Base-by-base conservation (phyloP, 106 monocot genomes). In the Triglochin maritima region DNA sequence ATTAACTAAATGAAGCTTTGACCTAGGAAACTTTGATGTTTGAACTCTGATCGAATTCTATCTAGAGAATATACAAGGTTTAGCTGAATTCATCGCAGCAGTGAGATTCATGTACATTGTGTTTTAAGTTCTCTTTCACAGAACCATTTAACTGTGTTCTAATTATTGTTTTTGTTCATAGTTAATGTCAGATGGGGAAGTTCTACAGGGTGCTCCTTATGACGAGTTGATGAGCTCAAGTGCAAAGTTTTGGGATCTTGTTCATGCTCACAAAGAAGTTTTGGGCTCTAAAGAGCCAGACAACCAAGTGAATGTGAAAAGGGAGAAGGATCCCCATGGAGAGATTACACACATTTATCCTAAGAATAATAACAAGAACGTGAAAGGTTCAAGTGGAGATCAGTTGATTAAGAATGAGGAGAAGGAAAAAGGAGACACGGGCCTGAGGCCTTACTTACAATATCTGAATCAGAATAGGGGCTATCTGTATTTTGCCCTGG, bases 321-420 rank as follows among this genome's bases (percentile, higher is more conserved):
- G 46, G 55, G 80, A 50, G 29, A 50, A 75, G 44, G 47, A 46
- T 46, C 69, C 66, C 46, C 68, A 42, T 7, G 65, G n/a, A 58
- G 79, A 84, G 62, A 79, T 68, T 14, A 65, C 60, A 9, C 60
- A 6, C 7, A 59, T 13, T 10, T 62, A 56, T 51, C 60, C 47
- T 2, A 60, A 15, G 17, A 67, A 76, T 46, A 74, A 78, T 49
- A 53, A 61, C 44, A 65, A 67, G n/a, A 69, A 12, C 2, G 49
- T 10, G 6, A 66, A 62, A 17, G 44, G 42, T 46, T 71, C 66
- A 45, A 62, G 47, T 57, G 68, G 56, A 16, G 80, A 84, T 67
- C 88, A 98, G 63, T 68, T 98, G 71, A 98, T 98, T 68, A 91
- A 98, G 78, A 86, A 82, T 80, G 96, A 98, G 65, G 96, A 98